Conservation (phyloP, 2,329 filamentous ascomycete genomes). For the Aspergillus tamarii region DNA sequence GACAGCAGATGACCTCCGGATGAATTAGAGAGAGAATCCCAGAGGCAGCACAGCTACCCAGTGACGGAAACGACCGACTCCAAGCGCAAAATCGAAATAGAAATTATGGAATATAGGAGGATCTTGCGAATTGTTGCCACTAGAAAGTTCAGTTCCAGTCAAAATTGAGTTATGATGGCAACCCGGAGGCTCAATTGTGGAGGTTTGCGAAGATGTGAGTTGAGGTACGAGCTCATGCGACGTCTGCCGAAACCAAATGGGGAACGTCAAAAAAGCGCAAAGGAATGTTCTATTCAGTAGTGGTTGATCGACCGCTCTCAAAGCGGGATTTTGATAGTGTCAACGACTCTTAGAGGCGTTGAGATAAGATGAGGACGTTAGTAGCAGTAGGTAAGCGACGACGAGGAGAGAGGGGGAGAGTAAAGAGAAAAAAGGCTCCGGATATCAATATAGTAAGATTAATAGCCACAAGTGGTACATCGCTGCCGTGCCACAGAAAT, state of each 20-base stretch:
- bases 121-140: neutral
- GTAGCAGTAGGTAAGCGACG: neutral
- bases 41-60: neutral
- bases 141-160: neutral
- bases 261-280: constrained; percentile 1
- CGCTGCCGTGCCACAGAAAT: constrained; percentile 24
- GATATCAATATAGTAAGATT: constrained; percentile 9
- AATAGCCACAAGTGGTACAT: constrained; percentile 20
- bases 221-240: constrained; percentile 1
- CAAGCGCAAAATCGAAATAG: neutral
- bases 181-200: neutral
- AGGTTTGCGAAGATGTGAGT: neutral
- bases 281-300: neutral
- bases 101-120: neutral
- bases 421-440: constrained; percentile 9
- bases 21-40: neutral
- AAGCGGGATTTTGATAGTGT: constrained; percentile 1
- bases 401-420: constrained; percentile 9
- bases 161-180: neutral
- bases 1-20: neutral
- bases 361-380: neutral
- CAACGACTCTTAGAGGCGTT: neutral
- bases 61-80: neutral
- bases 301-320: constrained; percentile 2
- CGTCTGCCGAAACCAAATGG: neutral